Conservation (phyloP, 2,329 filamentous ascomycete species). For the Xylariaceae sp. region DNA sequence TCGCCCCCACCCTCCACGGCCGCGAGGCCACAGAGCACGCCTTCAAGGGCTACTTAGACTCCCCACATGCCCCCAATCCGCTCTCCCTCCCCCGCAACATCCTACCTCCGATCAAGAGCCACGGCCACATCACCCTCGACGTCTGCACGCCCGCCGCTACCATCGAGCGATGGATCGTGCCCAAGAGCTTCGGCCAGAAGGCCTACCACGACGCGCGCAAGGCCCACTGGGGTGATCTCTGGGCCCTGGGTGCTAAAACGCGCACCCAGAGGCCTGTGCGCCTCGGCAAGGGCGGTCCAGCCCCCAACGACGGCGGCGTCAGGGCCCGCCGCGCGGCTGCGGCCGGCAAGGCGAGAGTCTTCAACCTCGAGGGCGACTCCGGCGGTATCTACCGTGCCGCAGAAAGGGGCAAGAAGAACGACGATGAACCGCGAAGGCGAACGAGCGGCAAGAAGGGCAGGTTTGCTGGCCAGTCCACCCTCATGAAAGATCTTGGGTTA, state of each 20-base stretch:
- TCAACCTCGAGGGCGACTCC: constrained; percentile 35
- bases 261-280: constrained; percentile 57
- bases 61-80: constrained; percentile 43
- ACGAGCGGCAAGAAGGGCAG: constrained; percentile 36
- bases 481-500: constrained; percentile 35
- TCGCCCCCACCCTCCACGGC: constrained; percentile 37
- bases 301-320: constrained; percentile 42
- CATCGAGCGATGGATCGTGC: constrained; percentile 91
- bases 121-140: constrained; percentile 83
- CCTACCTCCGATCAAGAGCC: constrained; percentile 76
- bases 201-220: constrained; percentile 93
- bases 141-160: constrained; percentile 80
- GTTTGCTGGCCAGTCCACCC: constrained; percentile 23
- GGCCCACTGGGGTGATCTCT: constrained; percentile 84
- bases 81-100: constrained; percentile 73
- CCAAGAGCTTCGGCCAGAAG: constrained; percentile 70
- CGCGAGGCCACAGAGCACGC: constrained; percentile 57
- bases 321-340: constrained; percentile 32
- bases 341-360: constrained; percentile 37
- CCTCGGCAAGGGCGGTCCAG: constrained; percentile 44
- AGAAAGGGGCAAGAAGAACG: constrained; percentile 32
- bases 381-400: constrained; percentile 36
- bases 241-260: constrained; percentile 92
- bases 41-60: constrained; percentile 64
- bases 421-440: constrained; percentile 30